Evolutionary conservation across 306 rosid genomes (phyloP).

Genomic region (Quercus alba): DNA sequence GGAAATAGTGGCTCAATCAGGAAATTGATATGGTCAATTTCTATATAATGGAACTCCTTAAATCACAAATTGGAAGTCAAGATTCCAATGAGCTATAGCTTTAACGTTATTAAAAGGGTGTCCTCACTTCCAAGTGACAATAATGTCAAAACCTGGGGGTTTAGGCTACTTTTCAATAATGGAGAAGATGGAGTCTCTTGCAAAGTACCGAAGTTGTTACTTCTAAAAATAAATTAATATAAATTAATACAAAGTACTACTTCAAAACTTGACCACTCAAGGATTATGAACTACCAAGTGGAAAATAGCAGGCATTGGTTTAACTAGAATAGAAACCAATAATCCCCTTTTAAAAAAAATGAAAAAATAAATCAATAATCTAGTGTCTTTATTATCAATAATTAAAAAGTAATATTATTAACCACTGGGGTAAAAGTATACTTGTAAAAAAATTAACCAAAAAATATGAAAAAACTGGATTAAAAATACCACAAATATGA

Average conservation of each 20-base stretch:
- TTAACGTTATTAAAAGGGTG: background rate
- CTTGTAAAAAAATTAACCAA: no score
- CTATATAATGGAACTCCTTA: background rate
- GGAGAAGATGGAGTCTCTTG: background rate
- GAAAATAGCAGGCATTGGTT: background rate
- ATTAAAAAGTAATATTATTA: background rate
- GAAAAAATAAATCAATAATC: background rate
- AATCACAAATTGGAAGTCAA: background rate
- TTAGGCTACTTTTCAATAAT: background rate
- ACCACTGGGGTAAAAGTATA: background rate
- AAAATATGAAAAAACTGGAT: background rate
- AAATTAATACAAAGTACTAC: background rate
- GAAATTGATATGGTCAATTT: background rate
- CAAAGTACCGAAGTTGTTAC: background rate
- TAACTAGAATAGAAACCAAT: background rate
- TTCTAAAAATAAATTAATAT: background rate
- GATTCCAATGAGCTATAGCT: background rate
- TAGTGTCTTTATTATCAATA: background rate
- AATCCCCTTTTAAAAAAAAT: no score
- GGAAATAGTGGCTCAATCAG: background rate
- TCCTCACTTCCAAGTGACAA: background rate
- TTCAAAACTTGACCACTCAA: background rate
- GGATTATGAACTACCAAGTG: background rate
- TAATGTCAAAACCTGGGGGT: background rate
- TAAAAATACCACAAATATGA: background rate